Conservation (phyloP, 2,329 filamentous ascomycete species). For the Didymella segeticola region DNA sequence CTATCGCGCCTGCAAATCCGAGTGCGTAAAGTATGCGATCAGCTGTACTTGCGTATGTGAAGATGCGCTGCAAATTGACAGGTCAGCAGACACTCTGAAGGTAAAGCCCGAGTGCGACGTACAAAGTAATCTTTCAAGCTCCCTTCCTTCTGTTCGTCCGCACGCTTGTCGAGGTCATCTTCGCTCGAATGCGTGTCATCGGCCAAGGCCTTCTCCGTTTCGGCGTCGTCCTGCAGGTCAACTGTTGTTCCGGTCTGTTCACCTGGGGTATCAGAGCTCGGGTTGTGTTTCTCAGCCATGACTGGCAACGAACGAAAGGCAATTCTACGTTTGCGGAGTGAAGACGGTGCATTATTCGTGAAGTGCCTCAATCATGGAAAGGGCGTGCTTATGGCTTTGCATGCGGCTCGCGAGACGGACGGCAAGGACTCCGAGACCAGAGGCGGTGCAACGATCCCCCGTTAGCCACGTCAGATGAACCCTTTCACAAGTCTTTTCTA, state of each 20-base stretch:
- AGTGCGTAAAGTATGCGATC: slow-evolving; percentile 10
- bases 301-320: neutral
- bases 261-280: neutral
- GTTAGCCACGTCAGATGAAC: neutral
- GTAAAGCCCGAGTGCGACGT: neutral
- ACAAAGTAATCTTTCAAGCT: slow-evolving; percentile 3
- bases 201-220: neutral
- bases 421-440: neutral
- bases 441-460: neutral
- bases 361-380: neutral
- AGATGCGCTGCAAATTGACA: slow-evolving; percentile 9
- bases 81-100: neutral
- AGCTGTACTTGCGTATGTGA: slow-evolving; percentile 15
- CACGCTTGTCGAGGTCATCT: neutral
- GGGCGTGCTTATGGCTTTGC: neutral
- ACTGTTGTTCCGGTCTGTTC: neutral
- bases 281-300: neutral
- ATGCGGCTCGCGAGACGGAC: neutral
- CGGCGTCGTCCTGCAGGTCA: neutral
- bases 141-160: neutral
- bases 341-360: neutral
- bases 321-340: neutral
- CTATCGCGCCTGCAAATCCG: slow-evolving; percentile 58
- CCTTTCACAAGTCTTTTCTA: neutral
- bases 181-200: neutral